Base-by-base conservation (phyloP, 2,329 filamentous ascomycete species). In the Fusarium sp. region DNA sequence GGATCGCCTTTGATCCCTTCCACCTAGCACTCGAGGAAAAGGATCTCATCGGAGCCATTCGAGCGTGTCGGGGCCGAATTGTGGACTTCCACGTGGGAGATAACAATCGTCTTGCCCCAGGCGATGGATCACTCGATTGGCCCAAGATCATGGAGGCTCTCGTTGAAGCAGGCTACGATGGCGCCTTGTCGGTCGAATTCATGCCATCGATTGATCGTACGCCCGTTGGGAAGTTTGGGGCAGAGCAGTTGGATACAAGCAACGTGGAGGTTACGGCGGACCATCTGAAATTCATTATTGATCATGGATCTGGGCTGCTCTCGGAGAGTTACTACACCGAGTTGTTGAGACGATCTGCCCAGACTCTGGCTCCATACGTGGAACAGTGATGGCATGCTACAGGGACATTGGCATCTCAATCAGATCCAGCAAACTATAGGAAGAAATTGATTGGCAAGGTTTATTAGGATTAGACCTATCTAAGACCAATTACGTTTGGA, bases 171-270 rank as follows among this genome's bases (percentile, higher is more conserved):
- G 71, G 73, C 0, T 76, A 76, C 3, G 45, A 71, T 27, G 73
- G 74, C 4, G 73, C 54, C 0, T 4, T 76, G 13, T 64, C 71
- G 0, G 73, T 76, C 11, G 74, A 76, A 27, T 76, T 69, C 6
- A 76, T 76, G 74, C 74, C 74, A 5, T 39, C 73, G 1, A 74
- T 76, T 67, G 74, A 76, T 43, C 71, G 73, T 2, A 70, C 73
- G 0, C 74, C 74, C 0, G 35, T 72, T 1, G 71, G 71, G 0
- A 56, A 65, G 11, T 76, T 57, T 14, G 73, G 74, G 4, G 20
- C n/a, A 4, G 48, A 14, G 7, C 71, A 76, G 29, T 31, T 76
- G 54, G 74, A 76, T 27, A 64, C 59, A 1, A 65, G 13, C 2
- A 6, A 20, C 1, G 11, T 74, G 6, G 63, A 72, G 7, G 62